Conservation (phyloP, 1,139 yeast species). For the Saccharomyces hybrid region DNA sequence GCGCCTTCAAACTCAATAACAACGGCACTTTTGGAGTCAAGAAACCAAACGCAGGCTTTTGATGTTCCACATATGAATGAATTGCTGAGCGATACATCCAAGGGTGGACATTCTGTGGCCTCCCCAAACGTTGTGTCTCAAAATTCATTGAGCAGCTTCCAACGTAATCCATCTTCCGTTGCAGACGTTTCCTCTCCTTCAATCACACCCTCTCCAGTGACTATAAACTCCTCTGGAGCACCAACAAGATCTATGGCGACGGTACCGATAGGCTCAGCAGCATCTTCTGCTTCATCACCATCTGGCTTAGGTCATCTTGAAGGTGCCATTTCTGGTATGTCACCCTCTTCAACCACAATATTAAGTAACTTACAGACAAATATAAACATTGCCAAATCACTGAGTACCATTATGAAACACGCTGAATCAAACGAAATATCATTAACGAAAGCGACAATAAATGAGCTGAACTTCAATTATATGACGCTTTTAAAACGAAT, state of each 20-base stretch:
- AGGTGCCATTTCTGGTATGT: slow-evolving; percentile 5
- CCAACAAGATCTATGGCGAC: not conserved
- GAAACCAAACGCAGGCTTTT: slow-evolving; percentile 7
- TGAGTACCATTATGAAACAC: slow-evolving; percentile 27
- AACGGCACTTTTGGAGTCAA: not conserved
- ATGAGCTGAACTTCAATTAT: slow-evolving; percentile 22
- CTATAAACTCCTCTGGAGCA: not conserved
- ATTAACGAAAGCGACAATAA: slow-evolving; percentile 23
- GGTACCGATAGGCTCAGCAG: not conserved
- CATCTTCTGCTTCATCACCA: not conserved
- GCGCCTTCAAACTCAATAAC: not conserved
- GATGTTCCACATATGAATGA: slow-evolving; percentile 15
- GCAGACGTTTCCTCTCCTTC: slow-evolving; percentile 1
- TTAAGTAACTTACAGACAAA: slow-evolving; percentile 16
- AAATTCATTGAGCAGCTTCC: slow-evolving; percentile 3
- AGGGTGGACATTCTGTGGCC: not conserved
- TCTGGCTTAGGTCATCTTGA: slow-evolving; percentile 3
- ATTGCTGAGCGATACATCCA: slow-evolving; percentile 9
- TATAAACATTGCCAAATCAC: slow-evolving; percentile 28
- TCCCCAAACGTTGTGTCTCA: not conserved
- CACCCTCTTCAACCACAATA: slow-evolving; percentile 10
- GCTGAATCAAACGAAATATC: slow-evolving; percentile 25
- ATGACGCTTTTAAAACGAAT: slow-evolving; percentile 15
- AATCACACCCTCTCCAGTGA: not conserved
- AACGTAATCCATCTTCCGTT: not conserved